phyloP scores from a whole-genome alignment of 768 basidiomycete genomes.

The Tephrocybe sp. region DNA sequence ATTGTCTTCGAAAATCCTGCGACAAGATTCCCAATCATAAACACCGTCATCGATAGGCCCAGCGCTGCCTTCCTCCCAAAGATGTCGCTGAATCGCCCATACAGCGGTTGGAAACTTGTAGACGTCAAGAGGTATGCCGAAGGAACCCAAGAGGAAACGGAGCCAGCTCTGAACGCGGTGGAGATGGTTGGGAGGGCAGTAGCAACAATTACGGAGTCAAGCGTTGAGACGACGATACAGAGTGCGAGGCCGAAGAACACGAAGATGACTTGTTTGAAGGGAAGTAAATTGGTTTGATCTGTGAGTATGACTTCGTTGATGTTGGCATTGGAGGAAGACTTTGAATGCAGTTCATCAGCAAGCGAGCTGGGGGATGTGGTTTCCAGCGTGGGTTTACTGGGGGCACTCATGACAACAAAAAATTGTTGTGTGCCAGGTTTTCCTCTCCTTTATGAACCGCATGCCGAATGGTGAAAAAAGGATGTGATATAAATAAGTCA shows the following conservation, averaged over 20 bases:
- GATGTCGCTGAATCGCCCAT: slow-evolving; percentile 66
- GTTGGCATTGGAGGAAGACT: too few relatives aligned
- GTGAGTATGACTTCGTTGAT: slow-evolving; percentile 35
- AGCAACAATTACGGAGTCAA: slow-evolving; percentile 74
- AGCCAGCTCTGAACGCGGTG: slow-evolving; percentile 60
- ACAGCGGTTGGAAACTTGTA: slow-evolving; percentile 60
- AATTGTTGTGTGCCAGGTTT: too few relatives aligned
- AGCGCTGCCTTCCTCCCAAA: slow-evolving; percentile 66
- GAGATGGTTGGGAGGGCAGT: slow-evolving; percentile 77
- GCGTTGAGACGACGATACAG: slow-evolving; percentile 59
- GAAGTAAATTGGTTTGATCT: slow-evolving; percentile 78
- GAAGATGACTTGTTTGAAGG: slow-evolving; percentile 59
- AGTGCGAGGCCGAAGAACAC: slow-evolving; percentile 62
- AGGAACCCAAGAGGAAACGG: slow-evolving; percentile 70
- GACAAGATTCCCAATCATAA: slow-evolving; percentile 63
- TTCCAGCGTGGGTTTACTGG: too few relatives aligned
- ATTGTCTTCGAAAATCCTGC: slow-evolving; percentile 69
- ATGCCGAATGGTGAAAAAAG: too few relatives aligned
- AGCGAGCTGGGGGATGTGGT: too few relatives aligned
- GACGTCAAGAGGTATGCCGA: slow-evolving; percentile 71
- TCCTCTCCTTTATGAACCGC: too few relatives aligned
- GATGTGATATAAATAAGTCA: too few relatives aligned
- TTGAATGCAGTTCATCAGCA: too few relatives aligned
- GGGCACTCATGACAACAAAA: too few relatives aligned
- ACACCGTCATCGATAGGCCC: slow-evolving; percentile 57